These are phyloP conservation scores for Haplosporangium gracile DNA, from an alignment of 192 early-diverging fungal species.

Conservation along the genomic window DNA sequence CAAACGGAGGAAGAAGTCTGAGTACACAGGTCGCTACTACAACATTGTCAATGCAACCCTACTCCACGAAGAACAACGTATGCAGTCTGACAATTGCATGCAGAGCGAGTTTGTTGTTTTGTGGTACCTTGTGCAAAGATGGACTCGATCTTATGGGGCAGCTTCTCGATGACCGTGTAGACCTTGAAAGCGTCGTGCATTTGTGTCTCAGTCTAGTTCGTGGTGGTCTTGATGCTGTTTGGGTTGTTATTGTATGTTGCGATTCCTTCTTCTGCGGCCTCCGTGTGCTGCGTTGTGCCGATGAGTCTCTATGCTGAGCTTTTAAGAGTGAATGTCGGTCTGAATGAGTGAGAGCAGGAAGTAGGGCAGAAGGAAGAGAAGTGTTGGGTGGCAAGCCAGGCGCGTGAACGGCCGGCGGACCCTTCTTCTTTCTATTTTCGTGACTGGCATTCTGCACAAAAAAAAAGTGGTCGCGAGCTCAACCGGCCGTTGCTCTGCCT, in stretches of 20 bases:
- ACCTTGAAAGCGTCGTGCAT: slow-evolving; percentile 89
- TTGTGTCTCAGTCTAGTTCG: slow-evolving; percentile 8
- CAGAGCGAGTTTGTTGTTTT: background rate
- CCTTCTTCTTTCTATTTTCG: no score
- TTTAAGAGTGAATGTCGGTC: no score
- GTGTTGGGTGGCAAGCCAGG: no score
- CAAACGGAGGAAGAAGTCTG: slow-evolving; percentile 25
- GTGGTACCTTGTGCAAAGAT: slow-evolving; percentile 72
- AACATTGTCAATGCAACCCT: background rate
- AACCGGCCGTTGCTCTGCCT: no score
- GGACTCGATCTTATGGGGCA: slow-evolving; percentile 78
- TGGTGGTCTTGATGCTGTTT: background rate
- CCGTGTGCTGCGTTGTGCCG: no score
- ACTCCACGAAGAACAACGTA: background rate
- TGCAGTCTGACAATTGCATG: background rate
- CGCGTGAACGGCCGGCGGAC: no score
- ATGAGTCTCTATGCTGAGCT: no score
- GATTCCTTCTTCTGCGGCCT: no score
- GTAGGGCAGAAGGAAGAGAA: no score
- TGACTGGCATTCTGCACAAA: no score
- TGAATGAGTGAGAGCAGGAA: no score
- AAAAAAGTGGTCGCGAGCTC: no score
- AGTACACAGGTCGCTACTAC: background rate
- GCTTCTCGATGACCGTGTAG: slow-evolving; percentile 78
- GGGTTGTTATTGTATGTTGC: background rate